These are phyloP conservation scores for Daldinia eschscholtzii DNA, from an alignment of 2,329 filamentous ascomycete genomes.

Conservation along the genomic window DNA sequence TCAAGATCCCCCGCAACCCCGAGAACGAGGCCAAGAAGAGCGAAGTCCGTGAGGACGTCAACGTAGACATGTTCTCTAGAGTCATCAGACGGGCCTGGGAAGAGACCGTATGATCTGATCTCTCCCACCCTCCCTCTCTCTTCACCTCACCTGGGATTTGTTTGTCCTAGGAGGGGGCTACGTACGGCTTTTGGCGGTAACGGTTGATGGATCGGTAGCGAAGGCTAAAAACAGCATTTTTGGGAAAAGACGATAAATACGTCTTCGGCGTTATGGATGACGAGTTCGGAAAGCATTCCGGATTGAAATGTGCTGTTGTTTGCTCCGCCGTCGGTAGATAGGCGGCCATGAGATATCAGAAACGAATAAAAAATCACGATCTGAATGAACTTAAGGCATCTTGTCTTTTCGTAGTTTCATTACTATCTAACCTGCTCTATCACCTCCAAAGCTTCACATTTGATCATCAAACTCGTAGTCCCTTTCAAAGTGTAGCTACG, in stretches of 20 bases:
- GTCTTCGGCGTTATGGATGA: slow-evolving; percentile 43
- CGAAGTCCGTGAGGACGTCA: slow-evolving; percentile 94
- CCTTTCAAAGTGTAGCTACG: not conserved
- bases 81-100: slow-evolving; percentile 89
- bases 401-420: not conserved
- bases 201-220: slow-evolving; percentile 10
- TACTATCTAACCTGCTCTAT: too few species aligned
- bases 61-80: slow-evolving; percentile 85
- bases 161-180: not conserved
- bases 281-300: slow-evolving; percentile 27
- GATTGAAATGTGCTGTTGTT: slow-evolving; percentile 28
- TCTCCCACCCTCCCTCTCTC: too few species aligned
- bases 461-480: not conserved
- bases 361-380: slow-evolving; percentile 45
- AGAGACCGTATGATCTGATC: slow-evolving; percentile 70
- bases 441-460: not conserved
- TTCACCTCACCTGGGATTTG: not conserved
- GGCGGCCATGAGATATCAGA: slow-evolving; percentile 38
- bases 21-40: slow-evolving; percentile 98
- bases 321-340: slow-evolving; percentile 33
- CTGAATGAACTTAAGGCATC: slow-evolving; percentile 25
- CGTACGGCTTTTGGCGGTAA: not conserved
- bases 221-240: slow-evolving; percentile 42
- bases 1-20: slow-evolving; percentile 89
- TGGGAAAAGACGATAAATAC: slow-evolving; percentile 32